phyloP scores from a whole-genome alignment of 148 eudicot species.

The Rhododendron vialii region DNA sequence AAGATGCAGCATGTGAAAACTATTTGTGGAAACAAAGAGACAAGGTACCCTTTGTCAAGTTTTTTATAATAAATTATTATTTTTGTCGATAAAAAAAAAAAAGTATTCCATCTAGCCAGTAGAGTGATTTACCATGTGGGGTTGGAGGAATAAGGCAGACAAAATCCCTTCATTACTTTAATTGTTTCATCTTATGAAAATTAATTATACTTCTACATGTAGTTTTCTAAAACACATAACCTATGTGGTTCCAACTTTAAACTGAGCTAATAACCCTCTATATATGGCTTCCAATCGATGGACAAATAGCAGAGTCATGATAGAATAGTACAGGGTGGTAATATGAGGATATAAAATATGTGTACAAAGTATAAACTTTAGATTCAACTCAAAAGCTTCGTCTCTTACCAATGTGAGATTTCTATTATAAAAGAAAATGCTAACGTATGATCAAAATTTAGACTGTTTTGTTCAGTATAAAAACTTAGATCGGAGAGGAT shows the following conservation, averaged over 20 bases:
- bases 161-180: too few relatives aligned
- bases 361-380: too few relatives aligned
- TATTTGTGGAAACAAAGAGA: not conserved
- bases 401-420: not conserved
- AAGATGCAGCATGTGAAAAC: not conserved
- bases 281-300: not conserved
- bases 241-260: not conserved
- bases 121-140: not conserved
- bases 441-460: not conserved
- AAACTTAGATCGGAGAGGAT: not conserved
- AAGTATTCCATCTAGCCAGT: not conserved
- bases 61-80: too few relatives aligned
- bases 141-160: not conserved
- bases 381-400: too few relatives aligned
- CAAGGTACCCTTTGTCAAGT: not conserved
- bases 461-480: too few relatives aligned
- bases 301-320: too few relatives aligned
- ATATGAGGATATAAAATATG: too few relatives aligned
- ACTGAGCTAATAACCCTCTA: not conserved
- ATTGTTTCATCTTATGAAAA: not conserved
- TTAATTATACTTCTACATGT: not conserved
- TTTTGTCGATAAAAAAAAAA: too few relatives aligned
- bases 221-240: not conserved
- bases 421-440: not conserved
- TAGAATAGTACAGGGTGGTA: too few relatives aligned